Conservation (phyloP, 306 rosid species). For the Fagus crenata region DNA sequence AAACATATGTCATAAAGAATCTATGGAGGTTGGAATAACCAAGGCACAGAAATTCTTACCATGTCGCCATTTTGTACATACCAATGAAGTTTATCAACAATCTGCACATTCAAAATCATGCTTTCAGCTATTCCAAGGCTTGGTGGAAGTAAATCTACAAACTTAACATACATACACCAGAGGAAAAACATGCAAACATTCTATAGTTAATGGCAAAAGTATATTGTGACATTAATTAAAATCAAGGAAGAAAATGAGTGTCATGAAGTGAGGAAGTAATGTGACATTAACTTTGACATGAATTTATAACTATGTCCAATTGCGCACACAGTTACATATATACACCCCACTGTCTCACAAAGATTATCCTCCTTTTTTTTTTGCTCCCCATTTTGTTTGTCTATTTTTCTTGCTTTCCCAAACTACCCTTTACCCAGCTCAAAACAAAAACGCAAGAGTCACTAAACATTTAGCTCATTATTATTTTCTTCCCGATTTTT, state of each 20-base stretch:
- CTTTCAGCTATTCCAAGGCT: conserved; percentile 29
- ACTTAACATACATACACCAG: not conserved
- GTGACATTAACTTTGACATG: conserved; percentile 2
- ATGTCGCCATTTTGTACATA: conserved; percentile 69
- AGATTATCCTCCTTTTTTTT: not conserved
- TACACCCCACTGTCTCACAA: not conserved
- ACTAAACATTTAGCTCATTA: not conserved
- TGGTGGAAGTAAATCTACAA: conserved; percentile 20
- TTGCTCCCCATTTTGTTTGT: not conserved
- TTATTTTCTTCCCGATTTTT: not conserved
- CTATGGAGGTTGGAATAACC: not conserved
- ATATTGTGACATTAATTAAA: not conserved
- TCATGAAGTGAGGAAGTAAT: not conserved
- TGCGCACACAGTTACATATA: not conserved
- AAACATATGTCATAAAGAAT: not conserved
- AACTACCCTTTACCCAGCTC: not conserved
- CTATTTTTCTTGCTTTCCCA: not conserved
- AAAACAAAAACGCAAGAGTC: not conserved
- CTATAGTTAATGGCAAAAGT: not conserved
- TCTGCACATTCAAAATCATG: conserved; percentile 53
- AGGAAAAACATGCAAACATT: not conserved
- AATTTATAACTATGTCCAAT: not conserved
- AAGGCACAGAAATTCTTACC: conserved; percentile 43
- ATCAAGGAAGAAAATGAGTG: conserved; percentile 9
- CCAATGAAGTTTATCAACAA: conserved; percentile 75